These are phyloP conservation scores for Yarrowia sp. DNA, from an alignment of 805 yeast genomes.

Conservation along the genomic window DNA sequence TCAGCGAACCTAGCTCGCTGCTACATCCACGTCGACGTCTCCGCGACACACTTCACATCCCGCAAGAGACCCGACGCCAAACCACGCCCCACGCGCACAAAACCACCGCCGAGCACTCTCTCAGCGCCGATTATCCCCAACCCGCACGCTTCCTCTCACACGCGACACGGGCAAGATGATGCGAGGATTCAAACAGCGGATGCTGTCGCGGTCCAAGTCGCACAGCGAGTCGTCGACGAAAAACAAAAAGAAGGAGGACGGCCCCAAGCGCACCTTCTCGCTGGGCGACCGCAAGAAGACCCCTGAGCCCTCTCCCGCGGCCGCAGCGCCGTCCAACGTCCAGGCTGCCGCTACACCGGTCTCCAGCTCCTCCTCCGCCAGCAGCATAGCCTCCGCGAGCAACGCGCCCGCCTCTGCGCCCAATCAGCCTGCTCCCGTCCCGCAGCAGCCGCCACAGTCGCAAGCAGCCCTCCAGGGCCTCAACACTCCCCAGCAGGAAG, in stretches of 20 bases:
- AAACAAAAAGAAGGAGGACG: constrained; percentile 28
- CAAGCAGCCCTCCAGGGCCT: background rate
- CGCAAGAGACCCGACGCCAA: too few relatives aligned
- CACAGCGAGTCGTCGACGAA: constrained; percentile 31
- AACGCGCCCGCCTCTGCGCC: too few relatives aligned
- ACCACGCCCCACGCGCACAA: too few relatives aligned
- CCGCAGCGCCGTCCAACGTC: background rate
- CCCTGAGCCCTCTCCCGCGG: constrained; percentile 9
- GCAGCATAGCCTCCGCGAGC: background rate
- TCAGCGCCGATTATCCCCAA: background rate
- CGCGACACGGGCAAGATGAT: constrained; percentile 28
- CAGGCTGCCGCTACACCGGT: constrained; percentile 7
- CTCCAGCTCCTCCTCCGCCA: background rate
- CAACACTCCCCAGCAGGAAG: constrained; percentile 5
- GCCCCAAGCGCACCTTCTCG: constrained; percentile 22
- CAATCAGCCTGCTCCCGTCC: background rate
- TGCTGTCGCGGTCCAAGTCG: constrained; percentile 34
- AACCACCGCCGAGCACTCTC: background rate
- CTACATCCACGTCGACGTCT: constrained; percentile 23
- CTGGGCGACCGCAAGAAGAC: constrained; percentile 23
- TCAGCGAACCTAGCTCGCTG: constrained; percentile 12
- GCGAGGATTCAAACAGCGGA: constrained; percentile 38
- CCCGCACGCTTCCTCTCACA: background rate
- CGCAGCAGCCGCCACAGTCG: constrained; percentile 1
- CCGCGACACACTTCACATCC: constrained; percentile 6